Conservation (phyloP, 176 grass and related monocot genomes). For the Lolium multiflorum region DNA sequence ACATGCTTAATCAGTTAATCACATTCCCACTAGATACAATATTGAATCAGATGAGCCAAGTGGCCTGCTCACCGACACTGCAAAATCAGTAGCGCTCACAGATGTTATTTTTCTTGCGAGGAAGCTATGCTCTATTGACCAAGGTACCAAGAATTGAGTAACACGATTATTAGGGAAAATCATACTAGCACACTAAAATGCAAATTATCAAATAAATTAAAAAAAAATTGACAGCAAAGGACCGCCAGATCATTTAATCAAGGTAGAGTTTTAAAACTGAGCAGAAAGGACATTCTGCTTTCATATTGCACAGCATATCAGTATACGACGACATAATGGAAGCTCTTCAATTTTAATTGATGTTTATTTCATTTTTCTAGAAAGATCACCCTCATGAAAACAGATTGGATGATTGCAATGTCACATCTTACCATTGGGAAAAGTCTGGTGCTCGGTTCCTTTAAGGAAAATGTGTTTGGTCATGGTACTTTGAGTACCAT, state of each 20-base stretch:
- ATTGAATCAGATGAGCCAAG: slow-evolving; percentile 44
- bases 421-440: neutral
- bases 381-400: neutral
- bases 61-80: slow-evolving; percentile 58
- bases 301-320: neutral
- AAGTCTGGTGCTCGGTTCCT: slow-evolving; percentile 11
- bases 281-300: neutral
- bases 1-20: slow-evolving; percentile 56
- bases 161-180: neutral
- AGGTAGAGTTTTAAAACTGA: neutral
- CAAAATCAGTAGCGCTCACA: slow-evolving; percentile 36
- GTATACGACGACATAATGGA: neutral
- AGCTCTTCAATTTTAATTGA: slow-evolving; percentile 17
- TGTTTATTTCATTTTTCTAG: neutral
- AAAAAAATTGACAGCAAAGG: neutral
- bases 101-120: neutral
- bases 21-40: slow-evolving; percentile 49
- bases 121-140: neutral
- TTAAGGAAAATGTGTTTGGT: slow-evolving; percentile 43
- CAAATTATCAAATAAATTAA: neutral
- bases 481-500: slow-evolving; percentile 43
- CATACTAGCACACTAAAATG: neutral
- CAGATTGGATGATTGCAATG: slow-evolving; percentile 1
- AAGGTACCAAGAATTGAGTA: neutral
- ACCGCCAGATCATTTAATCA: neutral